Percentiles rank a stretch among this genome's conserved stretches.
phyloP scores from a whole-genome alignment of 352 stramenopile species.

The Pythium pyrilobum region DNA sequence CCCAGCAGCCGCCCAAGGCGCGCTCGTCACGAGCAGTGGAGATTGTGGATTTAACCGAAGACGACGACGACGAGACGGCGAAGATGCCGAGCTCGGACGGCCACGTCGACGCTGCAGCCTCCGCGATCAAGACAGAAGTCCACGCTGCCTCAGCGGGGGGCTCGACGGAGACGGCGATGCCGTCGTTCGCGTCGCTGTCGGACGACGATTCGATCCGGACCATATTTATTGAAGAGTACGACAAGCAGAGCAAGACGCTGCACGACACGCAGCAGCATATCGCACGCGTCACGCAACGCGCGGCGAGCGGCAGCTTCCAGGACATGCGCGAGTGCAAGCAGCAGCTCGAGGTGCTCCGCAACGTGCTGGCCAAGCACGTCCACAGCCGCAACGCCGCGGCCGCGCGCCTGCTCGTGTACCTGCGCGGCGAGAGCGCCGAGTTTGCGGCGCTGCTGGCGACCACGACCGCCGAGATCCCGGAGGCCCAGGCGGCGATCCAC shows the following conservation, averaged over 20 bases:
- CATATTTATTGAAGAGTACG: constrained; percentile 59
- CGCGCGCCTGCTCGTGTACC: constrained; percentile 35
- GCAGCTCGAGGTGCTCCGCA: constrained; percentile 8
- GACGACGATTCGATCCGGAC: constrained; percentile 50
- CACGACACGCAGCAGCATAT: constrained; percentile 37
- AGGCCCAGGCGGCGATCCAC: constrained; percentile 44
- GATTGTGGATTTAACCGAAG: constrained; percentile 29
- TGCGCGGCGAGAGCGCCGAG: constrained; percentile 35
- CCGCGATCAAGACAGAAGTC: background rate
- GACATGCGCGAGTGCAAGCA: constrained; percentile 3
- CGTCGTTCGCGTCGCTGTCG: constrained; percentile 2
- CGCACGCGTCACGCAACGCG: constrained; percentile 10
- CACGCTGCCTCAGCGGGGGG: background rate
- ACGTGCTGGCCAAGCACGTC: constrained; percentile 21
- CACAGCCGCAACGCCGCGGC: constrained; percentile 48
- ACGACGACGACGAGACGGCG: constrained; percentile 18
- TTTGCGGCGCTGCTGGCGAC: constrained; percentile 33
- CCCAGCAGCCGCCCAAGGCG: background rate
- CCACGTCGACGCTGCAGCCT: no score
- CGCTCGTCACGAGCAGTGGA: background rate
- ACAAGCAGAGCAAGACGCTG: constrained; percentile 38
- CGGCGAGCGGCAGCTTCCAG: background rate
- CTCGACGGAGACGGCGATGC: background rate
- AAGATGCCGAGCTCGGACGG: background rate
- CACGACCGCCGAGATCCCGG: constrained; percentile 34